These are phyloP conservation scores for Aspergillus saccharolyticus DNA, from an alignment of 495 filamentous ascomycete species.

Conservation along the genomic window DNA sequence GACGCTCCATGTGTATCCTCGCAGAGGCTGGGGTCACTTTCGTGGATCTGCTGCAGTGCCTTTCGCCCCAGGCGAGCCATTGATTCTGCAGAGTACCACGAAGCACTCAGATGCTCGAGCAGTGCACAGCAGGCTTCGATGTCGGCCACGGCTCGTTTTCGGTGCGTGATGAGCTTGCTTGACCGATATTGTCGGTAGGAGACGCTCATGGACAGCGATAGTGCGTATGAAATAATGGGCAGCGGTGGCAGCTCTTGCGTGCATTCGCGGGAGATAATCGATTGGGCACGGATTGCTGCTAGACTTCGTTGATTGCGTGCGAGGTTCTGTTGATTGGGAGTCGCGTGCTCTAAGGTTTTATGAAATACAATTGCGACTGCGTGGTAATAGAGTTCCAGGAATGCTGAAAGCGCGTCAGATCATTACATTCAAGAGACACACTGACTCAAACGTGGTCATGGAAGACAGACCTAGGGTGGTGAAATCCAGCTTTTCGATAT, in stretches of 20 bases:
- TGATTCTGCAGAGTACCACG: constrained; percentile 59
- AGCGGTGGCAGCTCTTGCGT: constrained; percentile 50
- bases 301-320: constrained; percentile 59
- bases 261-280: constrained; percentile 52
- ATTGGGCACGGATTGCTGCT: constrained; percentile 59
- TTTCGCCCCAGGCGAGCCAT: constrained; percentile 53
- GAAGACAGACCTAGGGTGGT: constrained; percentile 22
- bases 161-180: constrained; percentile 58
- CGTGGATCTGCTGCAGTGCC: constrained; percentile 31
- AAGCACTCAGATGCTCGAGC: constrained; percentile 49
- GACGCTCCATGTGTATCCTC: neutral
- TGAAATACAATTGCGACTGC: constrained; percentile 60
- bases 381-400: constrained; percentile 67
- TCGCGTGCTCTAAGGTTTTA: constrained; percentile 37
- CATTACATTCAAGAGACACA: neutral
- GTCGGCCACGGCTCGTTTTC: constrained; percentile 53
- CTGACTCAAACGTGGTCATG: neutral
- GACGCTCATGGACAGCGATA: constrained; percentile 63
- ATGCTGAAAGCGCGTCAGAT: constrained; percentile 32
- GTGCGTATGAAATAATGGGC: constrained; percentile 64
- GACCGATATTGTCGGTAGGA: constrained; percentile 67
- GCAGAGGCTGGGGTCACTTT: constrained; percentile 1
- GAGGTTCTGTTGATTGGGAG: constrained; percentile 31
- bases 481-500: constrained; percentile 22
- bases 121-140: constrained; percentile 54